Percentiles rank a stretch among this genome's conserved stretches.
phyloP scores from a whole-genome alignment of 768 basidiomycete species.

The Lyophyllum semitale region DNA sequence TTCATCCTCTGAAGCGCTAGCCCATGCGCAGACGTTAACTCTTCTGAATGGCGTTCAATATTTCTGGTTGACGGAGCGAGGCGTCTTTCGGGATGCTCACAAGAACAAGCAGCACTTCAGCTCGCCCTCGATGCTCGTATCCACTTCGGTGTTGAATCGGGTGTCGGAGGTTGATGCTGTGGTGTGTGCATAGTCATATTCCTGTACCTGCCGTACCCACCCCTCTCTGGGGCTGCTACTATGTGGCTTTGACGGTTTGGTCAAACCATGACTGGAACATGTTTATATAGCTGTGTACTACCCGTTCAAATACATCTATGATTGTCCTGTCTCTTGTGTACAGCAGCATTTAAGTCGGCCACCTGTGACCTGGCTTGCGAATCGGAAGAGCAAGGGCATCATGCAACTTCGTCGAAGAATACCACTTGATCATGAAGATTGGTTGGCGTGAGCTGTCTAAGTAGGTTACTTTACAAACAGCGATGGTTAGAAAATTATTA shows the following conservation, averaged over 20 bases:
- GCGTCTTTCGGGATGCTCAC: slow-evolving; percentile 43
- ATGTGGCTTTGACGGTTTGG: slow-evolving; percentile 82
- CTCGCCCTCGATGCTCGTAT: slow-evolving; percentile 40
- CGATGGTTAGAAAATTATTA: background rate
- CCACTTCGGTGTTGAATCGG: slow-evolving; percentile 60
- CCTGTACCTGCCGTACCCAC: slow-evolving; percentile 74
- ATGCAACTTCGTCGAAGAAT: no score
- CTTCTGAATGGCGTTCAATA: slow-evolving; percentile 61
- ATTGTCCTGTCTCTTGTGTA: no score
- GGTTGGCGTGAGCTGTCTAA: background rate
- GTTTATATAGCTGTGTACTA: background rate
- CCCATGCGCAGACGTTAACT: slow-evolving; percentile 42
- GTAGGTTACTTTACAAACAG: background rate
- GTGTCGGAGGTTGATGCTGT: slow-evolving; percentile 40
- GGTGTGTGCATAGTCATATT: slow-evolving; percentile 70
- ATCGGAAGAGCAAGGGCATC: no score
- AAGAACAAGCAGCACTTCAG: slow-evolving; percentile 35
- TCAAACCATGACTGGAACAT: slow-evolving; percentile 82
- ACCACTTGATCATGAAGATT: no score
- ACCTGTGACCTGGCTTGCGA: no score
- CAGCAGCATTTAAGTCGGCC: no score
- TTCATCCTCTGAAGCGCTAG: slow-evolving; percentile 71
- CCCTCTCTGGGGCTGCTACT: slow-evolving; percentile 52
- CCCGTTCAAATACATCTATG: background rate
- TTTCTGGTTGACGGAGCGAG: slow-evolving; percentile 84